A percentile compares a stretch with the other conserved stretches of the same genome.
phyloP scores from a whole-genome alignment of 2,329 filamentous ascomycete genomes.

The Aspergillus novoparasiticus region DNA sequence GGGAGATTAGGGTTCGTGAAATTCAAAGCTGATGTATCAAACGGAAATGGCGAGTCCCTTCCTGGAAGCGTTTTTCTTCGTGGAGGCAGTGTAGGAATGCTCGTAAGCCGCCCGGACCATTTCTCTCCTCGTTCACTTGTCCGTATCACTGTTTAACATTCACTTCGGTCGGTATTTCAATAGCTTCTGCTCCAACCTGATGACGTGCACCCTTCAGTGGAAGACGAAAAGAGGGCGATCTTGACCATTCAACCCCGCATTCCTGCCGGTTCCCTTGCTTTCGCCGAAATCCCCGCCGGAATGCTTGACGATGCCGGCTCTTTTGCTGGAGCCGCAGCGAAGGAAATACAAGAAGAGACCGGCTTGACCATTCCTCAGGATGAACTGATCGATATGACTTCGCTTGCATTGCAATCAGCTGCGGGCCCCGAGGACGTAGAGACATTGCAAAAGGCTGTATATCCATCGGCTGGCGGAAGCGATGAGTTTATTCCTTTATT shows the following conservation, averaged over 20 bases:
- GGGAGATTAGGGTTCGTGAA: conserved; percentile 60
- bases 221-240: conserved; percentile 52
- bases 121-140: background rate
- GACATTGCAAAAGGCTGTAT: conserved; percentile 52
- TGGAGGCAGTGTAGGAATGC: conserved; percentile 60
- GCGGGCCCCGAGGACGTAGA: conserved; percentile 29
- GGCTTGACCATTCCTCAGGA: conserved; percentile 52
- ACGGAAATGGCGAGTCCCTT: conserved; percentile 53
- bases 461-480: conserved; percentile 58
- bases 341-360: conserved; percentile 61
- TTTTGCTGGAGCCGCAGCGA: conserved; percentile 58
- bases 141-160: background rate
- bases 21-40: conserved; percentile 56
- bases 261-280: conserved; percentile 56
- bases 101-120: conserved; percentile 42
- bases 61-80: conserved; percentile 61
- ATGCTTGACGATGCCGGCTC: conserved; percentile 61
- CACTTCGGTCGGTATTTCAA: background rate
- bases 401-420: conserved; percentile 45
- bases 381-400: conserved; percentile 58
- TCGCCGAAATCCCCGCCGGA: conserved; percentile 61
- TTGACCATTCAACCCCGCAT: conserved; percentile 61
- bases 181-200: conserved; percentile 59
- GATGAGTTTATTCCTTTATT: conserved; percentile 63
- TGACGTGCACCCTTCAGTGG: conserved; percentile 45